A percentile compares a stretch with the other conserved stretches of the same genome.
Evolutionary conservation across 2,329 filamentous ascomycete genomes (phyloP).

Genomic region (Curvularia verruculosa): DNA sequence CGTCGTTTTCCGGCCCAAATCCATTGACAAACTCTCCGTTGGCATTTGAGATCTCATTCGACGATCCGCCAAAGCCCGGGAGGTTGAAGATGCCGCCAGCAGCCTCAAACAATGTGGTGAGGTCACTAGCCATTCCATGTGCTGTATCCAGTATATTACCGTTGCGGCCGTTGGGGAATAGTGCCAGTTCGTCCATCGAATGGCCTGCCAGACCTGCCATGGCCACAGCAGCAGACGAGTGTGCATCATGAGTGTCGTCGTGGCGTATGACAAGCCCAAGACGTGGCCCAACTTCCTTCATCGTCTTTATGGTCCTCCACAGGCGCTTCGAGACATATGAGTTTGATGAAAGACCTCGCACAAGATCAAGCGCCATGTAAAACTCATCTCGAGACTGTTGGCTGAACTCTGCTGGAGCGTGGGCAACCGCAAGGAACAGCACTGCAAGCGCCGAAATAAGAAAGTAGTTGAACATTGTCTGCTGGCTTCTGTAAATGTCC

Average conservation of each 20-base stretch:
- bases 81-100: conserved; percentile 58
- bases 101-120: conserved; percentile 68
- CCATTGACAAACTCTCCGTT: conserved; percentile 53
- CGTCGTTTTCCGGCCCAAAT: conserved; percentile 64
- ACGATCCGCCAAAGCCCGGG: conserved; percentile 34
- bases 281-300: conserved; percentile 74
- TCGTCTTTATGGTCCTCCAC: conserved; percentile 72
- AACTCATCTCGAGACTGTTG: conserved; percentile 74
- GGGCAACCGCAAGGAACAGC: conserved; percentile 76
- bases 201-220: conserved; percentile 71
- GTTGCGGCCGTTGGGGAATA: conserved; percentile 52
- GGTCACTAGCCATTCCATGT: conserved; percentile 66
- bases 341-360: conserved; percentile 73
- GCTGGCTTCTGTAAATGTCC: conserved; percentile 72
- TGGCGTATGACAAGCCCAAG: conserved; percentile 64
- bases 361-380: conserved; percentile 76
- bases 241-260: conserved; percentile 58
- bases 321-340: conserved; percentile 74
- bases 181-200: conserved; percentile 62
- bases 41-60: conserved; percentile 43
- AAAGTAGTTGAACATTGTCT: conserved; percentile 83
- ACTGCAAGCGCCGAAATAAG: conserved; percentile 76
- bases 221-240: conserved; percentile 67
- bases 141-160: conserved; percentile 55
- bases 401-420: conserved; percentile 75